Base-by-base conservation (phyloP, 2,329 filamentous ascomycete species). In the Uncinocarpus reesii region DNA sequence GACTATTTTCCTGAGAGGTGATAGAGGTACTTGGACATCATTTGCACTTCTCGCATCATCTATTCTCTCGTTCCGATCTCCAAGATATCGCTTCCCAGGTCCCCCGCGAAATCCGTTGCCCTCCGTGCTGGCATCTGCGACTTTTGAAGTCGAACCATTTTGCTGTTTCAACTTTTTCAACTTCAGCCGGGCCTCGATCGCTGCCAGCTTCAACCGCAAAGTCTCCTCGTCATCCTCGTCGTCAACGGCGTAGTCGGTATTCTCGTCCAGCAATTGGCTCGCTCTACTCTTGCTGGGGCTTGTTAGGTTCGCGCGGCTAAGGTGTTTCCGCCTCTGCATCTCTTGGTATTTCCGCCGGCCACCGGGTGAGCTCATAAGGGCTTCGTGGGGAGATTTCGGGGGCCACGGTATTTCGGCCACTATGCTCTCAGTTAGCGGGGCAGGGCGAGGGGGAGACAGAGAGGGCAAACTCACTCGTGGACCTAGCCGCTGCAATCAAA, bases 191-290 rank as follows among this genome's bases (percentile, higher is more conserved):
- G 89, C 87, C 65, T 96, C 83, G 50, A 98, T 94, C 48, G 86
- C 87, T 55, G 89, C 81, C 4, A 96, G 71, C 62, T 94, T 82
- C 53, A 98, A 70, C 60, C 93, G 80, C 28, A 96, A 69, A 1
- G 81, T 93, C 70, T 96, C 89, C 64, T 95, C 90, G 57, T 94
- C 89, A n/a, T 79, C 76, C 7, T 75, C 84, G 3, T 86, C 83
- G 7, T 80, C 75, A 2, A 72, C 69, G 4, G 66, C 68, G 42
- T 68, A 63, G 8, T 52, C 50, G 41, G 59, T 48, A 16, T 54
- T 59, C 4, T 54, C 54, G 13, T 56, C 54, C 35, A 55, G 18
- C 21, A 55, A 38, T 26, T 50, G 42, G 24, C 42, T 48, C 11
- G 53, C 45, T 29, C 48, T 52, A 36, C 42, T 52, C 31, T 54